Conservation (phyloP, 2,329 filamentous ascomycete species). For the Xylaria sp. region DNA sequence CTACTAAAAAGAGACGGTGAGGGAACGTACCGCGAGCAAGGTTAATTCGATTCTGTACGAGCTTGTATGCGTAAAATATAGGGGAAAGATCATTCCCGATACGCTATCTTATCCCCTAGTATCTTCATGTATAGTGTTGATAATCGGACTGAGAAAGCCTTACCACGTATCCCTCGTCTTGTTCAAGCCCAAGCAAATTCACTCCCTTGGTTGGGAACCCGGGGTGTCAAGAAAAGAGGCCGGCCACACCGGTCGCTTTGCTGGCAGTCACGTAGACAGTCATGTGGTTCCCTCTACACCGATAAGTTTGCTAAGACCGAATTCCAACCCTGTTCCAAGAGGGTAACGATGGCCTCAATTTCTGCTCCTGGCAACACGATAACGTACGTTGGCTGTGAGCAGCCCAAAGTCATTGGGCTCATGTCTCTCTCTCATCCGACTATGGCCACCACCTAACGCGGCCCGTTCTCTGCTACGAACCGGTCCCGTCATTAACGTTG, state of each 20-base stretch:
- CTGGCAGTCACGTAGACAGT: slow-evolving; percentile 2
- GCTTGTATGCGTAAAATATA: slow-evolving; percentile 11
- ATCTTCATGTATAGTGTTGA: no score
- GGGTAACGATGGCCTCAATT: slow-evolving; percentile 3
- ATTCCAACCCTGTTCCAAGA: slow-evolving; percentile 2
- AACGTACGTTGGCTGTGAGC: background rate
- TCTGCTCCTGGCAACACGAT: slow-evolving; percentile 5
- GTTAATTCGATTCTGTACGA: background rate
- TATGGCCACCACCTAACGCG: slow-evolving; percentile 16
- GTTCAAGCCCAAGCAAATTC: background rate
- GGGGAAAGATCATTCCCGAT: slow-evolving; percentile 22
- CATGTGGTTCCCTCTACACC: background rate
- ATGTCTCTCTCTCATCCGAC: slow-evolving; percentile 27
- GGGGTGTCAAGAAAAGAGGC: background rate
- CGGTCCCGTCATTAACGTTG: slow-evolving; percentile 26
- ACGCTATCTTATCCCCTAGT: slow-evolving; percentile 6
- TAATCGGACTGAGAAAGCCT: no score
- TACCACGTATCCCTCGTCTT: slow-evolving; percentile 11
- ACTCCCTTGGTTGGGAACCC: background rate
- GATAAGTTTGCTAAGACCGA: slow-evolving; percentile 2
- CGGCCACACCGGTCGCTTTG: background rate
- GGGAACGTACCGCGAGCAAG: background rate
- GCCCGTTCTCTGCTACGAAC: slow-evolving; percentile 23
- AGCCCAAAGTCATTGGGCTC: background rate
- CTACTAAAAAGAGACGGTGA: background rate